These are phyloP conservation scores for Hansenula lynferdii DNA, from an alignment of 1,139 yeast genomes.

Conservation along the genomic window DNA sequence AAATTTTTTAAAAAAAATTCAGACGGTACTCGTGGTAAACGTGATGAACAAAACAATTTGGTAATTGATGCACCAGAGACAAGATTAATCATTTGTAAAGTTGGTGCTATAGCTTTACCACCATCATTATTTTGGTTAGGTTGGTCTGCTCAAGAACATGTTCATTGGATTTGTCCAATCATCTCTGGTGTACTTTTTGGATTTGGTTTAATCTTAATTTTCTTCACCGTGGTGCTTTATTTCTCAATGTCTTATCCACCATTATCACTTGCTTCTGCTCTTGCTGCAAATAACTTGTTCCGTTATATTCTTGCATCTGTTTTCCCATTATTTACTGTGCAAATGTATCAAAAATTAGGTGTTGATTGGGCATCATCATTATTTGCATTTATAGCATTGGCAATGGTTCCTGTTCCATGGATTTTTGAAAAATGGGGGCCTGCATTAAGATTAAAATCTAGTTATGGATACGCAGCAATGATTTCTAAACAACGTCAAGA, in stretches of 20 bases:
- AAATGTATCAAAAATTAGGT: slow-evolving; percentile 64
- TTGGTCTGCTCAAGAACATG: slow-evolving; percentile 59
- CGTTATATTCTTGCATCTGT: slow-evolving; percentile 56
- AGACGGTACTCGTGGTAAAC: slow-evolving; percentile 57
- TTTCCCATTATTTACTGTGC: slow-evolving; percentile 71
- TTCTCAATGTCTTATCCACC: slow-evolving; percentile 77
- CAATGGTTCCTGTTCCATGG: slow-evolving; percentile 71
- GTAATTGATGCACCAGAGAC: slow-evolving; percentile 41
- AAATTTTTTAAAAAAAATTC: slow-evolving; percentile 51
- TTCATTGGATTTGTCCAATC: slow-evolving; percentile 80
- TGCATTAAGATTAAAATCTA: slow-evolving; percentile 44
- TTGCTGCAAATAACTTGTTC: slow-evolving; percentile 74
- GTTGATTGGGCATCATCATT: slow-evolving; percentile 78
- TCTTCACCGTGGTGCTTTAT: slow-evolving; percentile 68
- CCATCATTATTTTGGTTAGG: slow-evolving; percentile 76
- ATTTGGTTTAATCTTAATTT: slow-evolving; percentile 65
- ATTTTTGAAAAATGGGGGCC: slow-evolving; percentile 52
- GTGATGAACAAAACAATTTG: slow-evolving; percentile 51
- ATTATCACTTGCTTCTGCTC: slow-evolving; percentile 63
- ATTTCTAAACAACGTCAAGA: slow-evolving; percentile 31
- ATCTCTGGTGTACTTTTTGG: slow-evolving; percentile 77
- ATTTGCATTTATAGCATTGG: slow-evolving; percentile 67
- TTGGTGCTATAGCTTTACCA: slow-evolving; percentile 63
- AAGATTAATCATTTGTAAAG: slow-evolving; percentile 40
- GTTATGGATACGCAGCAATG: slow-evolving; percentile 54